Evolutionary conservation across 768 basidiomycete genomes (phyloP), one percentile per base, ranked within the genome.

Genomic region (Galerina marginata): DNA sequence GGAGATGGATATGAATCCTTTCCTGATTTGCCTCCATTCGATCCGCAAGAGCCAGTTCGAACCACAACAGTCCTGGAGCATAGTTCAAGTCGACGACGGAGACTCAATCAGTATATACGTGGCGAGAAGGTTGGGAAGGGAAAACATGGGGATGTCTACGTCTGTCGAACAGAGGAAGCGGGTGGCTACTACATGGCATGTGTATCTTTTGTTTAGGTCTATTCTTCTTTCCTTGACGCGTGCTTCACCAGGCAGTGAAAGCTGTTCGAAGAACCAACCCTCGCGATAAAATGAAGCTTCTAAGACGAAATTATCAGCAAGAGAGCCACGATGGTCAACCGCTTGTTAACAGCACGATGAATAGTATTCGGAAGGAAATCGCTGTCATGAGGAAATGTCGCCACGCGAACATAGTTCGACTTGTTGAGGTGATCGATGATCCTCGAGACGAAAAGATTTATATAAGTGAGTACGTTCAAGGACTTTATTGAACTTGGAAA

Each of bases 371-470:
- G 64, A 89, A 87, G 69, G 94, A 96, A 76, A 91, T 96, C 46
- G 93, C 93, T 3, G 91, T 96, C 70, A 91, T 97, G 90, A 95
- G 92, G 79, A 90, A 89, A 65, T 91, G 90, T 70, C 79, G 85
- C 48, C 92, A 95, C 70, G 84, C 87, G 2, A 86, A 94, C 72
- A 81, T 94, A 48, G 93, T 93, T 16, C 82, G 85, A 55, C 80
- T 96, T 59, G 81, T 90, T 58, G 95, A 97, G 72, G 92, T 96
- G 67, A 93, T 97, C 63, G 94, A 96, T 73, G 94, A 95, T 74
- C 87, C 86, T 45, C 80, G 82, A 39, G 86, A 87, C 44, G 89
- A 91, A 64, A 89, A 90, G 73, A 89, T 96, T 47, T 96, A 90
- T 75, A 85, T 96, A 78, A 87, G 92, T 93, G 68, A 74, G 89